These are phyloP conservation scores for Cordyceps farinosa DNA, from an alignment of 2,329 filamentous ascomycete species.

Conservation along the genomic window DNA sequence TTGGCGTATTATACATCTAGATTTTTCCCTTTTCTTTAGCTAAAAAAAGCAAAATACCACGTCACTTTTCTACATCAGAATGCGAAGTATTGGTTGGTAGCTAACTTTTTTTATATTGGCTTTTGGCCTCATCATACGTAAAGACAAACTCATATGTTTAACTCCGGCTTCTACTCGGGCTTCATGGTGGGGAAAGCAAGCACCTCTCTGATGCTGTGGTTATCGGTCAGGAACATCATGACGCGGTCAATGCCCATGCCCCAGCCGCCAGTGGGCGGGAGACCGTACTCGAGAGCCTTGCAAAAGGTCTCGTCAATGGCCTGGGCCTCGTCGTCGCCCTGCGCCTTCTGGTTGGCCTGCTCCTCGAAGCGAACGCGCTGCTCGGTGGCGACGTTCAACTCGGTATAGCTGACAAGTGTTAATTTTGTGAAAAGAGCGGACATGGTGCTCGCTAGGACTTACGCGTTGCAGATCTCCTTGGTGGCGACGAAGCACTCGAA, in stretches of 20 bases:
- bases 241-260: slow-evolving; percentile 93
- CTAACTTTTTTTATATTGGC: slow-evolving; percentile 2
- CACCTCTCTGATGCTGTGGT: slow-evolving; percentile 92
- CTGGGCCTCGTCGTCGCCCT: slow-evolving; percentile 96
- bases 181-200: slow-evolving; percentile 98
- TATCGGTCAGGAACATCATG: slow-evolving; percentile 93
- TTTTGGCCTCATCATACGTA: slow-evolving; percentile 15
- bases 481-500: slow-evolving; percentile 86
- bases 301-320: slow-evolving; percentile 95
- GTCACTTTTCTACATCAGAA: neutral
- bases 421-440: no score
- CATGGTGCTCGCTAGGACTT: slow-evolving; percentile 20
- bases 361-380: slow-evolving; percentile 83
- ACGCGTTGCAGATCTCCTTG: slow-evolving; percentile 85
- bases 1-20: slow-evolving; percentile 14
- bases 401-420: slow-evolving; percentile 61
- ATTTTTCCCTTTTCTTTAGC: neutral
- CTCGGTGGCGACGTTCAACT: slow-evolving; percentile 90
- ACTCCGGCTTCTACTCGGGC: slow-evolving; percentile 56
- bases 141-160: slow-evolving; percentile 13
- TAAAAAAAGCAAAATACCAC: slow-evolving; percentile 13
- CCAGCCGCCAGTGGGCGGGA: slow-evolving; percentile 94
- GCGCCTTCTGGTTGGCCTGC: slow-evolving; percentile 91
- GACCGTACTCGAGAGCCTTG: slow-evolving; percentile 79
- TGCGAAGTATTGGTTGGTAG: neutral